These are phyloP conservation scores for Aquilaria agallochum DNA, from an alignment of 441 rosid genomes.

Conservation along the genomic window DNA sequence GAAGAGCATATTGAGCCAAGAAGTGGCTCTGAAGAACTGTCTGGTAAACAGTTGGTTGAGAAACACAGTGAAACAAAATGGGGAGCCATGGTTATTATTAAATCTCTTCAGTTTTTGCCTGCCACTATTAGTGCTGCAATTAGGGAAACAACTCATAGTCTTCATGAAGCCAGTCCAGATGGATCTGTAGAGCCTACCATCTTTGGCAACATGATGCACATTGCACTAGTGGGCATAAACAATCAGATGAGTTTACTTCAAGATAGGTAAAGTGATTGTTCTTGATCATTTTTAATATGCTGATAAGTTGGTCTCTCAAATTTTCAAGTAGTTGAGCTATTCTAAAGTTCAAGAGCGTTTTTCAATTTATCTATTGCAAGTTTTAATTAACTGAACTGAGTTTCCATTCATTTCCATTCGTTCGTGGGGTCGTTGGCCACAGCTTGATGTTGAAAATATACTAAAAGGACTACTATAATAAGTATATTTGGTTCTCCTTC, in stretches of 20 bases:
- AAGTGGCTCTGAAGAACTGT: constrained; percentile 49
- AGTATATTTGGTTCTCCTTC: no score
- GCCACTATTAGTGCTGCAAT: constrained; percentile 71
- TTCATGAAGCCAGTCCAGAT: constrained; percentile 36
- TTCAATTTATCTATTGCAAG: background rate
- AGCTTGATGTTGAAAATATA: background rate
- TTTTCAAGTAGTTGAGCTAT: background rate
- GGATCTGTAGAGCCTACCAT: constrained; percentile 37
- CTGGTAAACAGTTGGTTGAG: constrained; percentile 53
- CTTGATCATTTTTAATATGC: background rate
- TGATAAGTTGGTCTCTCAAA: no score
- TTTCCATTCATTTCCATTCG: background rate
- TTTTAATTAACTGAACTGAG: background rate
- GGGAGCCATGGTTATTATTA: constrained; percentile 99
- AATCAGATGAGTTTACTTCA: constrained; percentile 98
- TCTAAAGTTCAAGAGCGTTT: background rate
- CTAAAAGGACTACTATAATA: background rate
- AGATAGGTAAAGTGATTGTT: constrained; percentile 67
- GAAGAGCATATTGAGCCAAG: constrained; percentile 86
- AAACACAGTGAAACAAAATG: constrained; percentile 79
- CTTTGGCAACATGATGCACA: constrained; percentile 97
- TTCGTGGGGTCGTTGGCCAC: background rate
- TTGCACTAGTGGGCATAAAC: constrained; percentile 93
- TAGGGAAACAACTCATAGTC: constrained; percentile 71
- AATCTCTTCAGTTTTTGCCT: constrained; percentile 87